Conservation (phyloP, 1,139 yeast genomes). For the Pichia sp. region DNA sequence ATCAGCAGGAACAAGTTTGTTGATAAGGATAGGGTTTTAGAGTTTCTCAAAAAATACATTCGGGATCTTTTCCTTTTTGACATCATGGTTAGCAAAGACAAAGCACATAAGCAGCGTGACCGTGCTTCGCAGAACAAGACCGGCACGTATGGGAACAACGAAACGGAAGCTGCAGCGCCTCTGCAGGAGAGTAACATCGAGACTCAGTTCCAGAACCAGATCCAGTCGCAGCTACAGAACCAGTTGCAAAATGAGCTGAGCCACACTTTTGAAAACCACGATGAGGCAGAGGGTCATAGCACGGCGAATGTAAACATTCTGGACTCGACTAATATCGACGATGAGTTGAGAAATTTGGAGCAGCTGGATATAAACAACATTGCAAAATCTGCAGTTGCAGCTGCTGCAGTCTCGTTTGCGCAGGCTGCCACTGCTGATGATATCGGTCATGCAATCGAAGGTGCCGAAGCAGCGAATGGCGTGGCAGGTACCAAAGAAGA, state of each 20-base stretch:
- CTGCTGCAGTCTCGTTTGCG: slow-evolving; percentile 9
- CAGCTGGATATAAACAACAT: slow-evolving; percentile 14
- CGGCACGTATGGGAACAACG: neutral
- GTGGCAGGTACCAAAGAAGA: neutral
- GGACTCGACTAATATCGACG: slow-evolving; percentile 18
- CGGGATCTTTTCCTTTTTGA: neutral
- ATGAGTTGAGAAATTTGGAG: slow-evolving; percentile 17
- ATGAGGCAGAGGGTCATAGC: neutral
- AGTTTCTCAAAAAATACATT: neutral
- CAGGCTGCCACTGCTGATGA: slow-evolving; percentile 7
- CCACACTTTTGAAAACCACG: neutral
- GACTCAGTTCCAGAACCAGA: slow-evolving; percentile 13
- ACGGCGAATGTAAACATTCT: slow-evolving; percentile 2
- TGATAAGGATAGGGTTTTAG: neutral
- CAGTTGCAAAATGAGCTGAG: slow-evolving; percentile 11
- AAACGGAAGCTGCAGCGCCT: neutral
- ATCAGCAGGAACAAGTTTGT: neutral
- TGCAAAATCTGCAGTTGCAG: slow-evolving; percentile 15
- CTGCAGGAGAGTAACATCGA: slow-evolving; percentile 1
- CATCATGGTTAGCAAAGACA: neutral
- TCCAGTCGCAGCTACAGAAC: slow-evolving; percentile 14
- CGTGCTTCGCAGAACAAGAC: neutral
- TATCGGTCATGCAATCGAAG: neutral
- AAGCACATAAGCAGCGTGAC: slow-evolving; percentile 8
- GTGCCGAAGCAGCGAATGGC: neutral